Evolutionary conservation across 2,329 filamentous ascomycete genomes (phyloP), one percentile per base, ranked within the genome.

Genomic region (Ophiostoma quercus): DNA sequence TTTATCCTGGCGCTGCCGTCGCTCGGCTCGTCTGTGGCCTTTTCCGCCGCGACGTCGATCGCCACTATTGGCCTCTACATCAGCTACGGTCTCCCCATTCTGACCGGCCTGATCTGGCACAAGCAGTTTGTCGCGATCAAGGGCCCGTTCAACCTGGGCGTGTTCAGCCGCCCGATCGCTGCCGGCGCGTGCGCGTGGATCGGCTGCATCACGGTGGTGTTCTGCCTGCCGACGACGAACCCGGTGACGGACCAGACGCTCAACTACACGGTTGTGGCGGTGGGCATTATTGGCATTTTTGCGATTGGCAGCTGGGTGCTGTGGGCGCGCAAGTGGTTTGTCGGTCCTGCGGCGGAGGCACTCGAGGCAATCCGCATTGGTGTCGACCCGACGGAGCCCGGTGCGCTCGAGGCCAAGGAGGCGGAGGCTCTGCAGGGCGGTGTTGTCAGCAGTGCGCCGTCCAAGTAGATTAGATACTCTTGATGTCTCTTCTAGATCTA

Each of bases 11-110:
- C 83, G 0, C 79, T 87, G 9, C 85, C 85, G 0, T 85, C 82
- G 11, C 79, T 88, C 0, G 85, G 85, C 7, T 84, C 81, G 1
- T 75, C 75, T 2, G 85, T 87, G 7, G 85, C 85, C 7, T 87
- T 86, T 72, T 78, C 84, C 1, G 85, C 85, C 1, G 85, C 84
- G 1, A 87, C 85, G 1, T 85, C 82, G 11, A 87, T 87, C 71
- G 85, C 85, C 3, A 87, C 85, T 2, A 82, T 87, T 65, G 85
- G 85, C 0, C 78, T 88, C 2, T 87, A 87, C 73, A 81, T 87
- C 67, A 84, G 82, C 68, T 88, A 87, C 74, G 85, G 84, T 1
- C 79, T 87, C 29, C 85, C 85, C 0, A 86, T 87, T 66, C 75
- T 86, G 34, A 82, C 85, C 34, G 84, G 84, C 0, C 75, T 87